Conservation (phyloP, 495 filamentous ascomycete species). For the Pseudoneurospora amorphoporcata region DNA sequence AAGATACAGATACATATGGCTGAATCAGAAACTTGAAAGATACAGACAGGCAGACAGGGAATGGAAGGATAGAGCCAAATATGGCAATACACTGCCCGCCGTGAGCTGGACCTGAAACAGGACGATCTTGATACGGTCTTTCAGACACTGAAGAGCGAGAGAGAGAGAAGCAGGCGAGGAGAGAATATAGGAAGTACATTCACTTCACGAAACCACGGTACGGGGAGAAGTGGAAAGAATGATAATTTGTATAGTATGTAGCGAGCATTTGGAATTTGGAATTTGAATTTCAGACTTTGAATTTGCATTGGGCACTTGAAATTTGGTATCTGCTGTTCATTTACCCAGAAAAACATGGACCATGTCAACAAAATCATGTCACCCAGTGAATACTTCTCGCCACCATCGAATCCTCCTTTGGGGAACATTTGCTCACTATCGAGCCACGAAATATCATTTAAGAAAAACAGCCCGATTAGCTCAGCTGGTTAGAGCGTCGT, state of each 20-base stretch:
- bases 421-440: no score
- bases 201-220: not conserved
- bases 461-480: no score
- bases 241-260: not conserved
- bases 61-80: not conserved
- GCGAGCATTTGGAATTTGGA: not conserved
- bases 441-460: no score
- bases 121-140: not conserved
- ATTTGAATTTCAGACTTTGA: no score
- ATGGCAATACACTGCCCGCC: not conserved
- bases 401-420: no score
- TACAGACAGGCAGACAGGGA: not conserved
- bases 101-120: not conserved
- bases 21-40: not conserved
- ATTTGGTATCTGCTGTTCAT: not conserved
- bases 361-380: no score
- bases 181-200: not conserved
- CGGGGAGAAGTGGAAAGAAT: no score
- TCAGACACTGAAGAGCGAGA: not conserved
- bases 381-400: no score
- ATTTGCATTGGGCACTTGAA: not conserved
- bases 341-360: no score
- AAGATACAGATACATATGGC: not conserved
- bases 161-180: not conserved
- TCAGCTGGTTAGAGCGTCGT: no score